Conservation (phyloP, 2,329 filamentous ascomycete species). For the Simplicillium sp. region DNA sequence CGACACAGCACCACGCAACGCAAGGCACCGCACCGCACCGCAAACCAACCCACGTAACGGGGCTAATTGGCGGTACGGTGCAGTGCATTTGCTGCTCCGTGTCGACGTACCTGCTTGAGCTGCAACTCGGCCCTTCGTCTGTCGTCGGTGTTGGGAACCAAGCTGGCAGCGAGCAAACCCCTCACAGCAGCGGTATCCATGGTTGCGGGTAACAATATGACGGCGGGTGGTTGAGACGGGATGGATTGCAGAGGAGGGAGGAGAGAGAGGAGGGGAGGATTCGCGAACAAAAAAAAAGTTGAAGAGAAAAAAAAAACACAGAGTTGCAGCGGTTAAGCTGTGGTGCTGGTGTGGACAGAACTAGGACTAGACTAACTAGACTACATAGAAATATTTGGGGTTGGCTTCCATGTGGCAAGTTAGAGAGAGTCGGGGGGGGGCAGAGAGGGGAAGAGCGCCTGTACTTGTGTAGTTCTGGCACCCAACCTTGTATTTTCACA, state of each 20-base stretch:
- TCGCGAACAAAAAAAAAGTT: slow-evolving; percentile 10
- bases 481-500: too few relatives aligned
- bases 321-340: slow-evolving; percentile 11
- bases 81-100: not conserved
- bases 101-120: slow-evolving; percentile 61
- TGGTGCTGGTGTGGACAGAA: too few relatives aligned
- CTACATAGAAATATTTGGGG: too few relatives aligned
- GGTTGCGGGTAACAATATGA: slow-evolving; percentile 13
- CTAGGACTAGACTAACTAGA: too few relatives aligned
- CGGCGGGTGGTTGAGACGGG: not conserved
- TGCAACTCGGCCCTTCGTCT: slow-evolving; percentile 71
- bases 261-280: not conserved
- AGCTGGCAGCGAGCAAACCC: slow-evolving; percentile 67
- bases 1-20: slow-evolving; percentile 1
- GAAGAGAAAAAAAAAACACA: slow-evolving; percentile 13
- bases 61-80: slow-evolving; percentile 1
- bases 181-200: slow-evolving; percentile 72
- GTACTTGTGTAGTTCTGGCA: too few relatives aligned
- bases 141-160: slow-evolving; percentile 64
- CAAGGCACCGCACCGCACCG: not conserved
- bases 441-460: too few relatives aligned
- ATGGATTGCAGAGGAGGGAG: not conserved
- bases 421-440: too few relatives aligned
- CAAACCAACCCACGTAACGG: slow-evolving; percentile 6
- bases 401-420: too few relatives aligned